Base-by-base conservation (phyloP, 148 eudicot species). In the Vaccinium darrowii region DNA sequence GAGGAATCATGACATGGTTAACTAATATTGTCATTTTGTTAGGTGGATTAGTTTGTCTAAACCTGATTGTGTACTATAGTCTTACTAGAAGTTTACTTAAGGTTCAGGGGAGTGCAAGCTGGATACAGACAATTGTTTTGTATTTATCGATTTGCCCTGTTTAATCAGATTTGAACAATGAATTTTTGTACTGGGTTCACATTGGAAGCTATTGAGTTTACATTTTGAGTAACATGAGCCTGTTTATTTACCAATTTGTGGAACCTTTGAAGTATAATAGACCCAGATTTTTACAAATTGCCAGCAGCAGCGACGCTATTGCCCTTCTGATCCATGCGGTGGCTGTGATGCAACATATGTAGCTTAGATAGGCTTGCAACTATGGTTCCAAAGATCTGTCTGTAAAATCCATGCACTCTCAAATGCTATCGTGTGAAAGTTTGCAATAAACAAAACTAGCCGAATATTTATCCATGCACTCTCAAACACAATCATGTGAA, bases 1-100 rank as follows among this genome's bases (percentile, higher is more conserved):
- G 89, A 88, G 60, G 92, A 90, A 80, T 83, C 81, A 50, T 84
- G 87, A 86, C 50, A 56, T 43, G 21, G 30, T 19, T 33, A 39
- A 12, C 65, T 39, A 5, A 11, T 19, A n/a, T 11, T 47, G 51
- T 65, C 65, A 47, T 62, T 19, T 14, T 33, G 1, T 56, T 54
- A 4, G 36, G 65, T 23, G 30, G 49, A 8, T 76, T 76, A n/a
- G 33, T 50, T 77, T 50, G 16, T 54, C 58, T 11, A 6, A 27
- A 54, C 11, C 5, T 53, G 12, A 15, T 53, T 54, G 4, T 52
- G 60, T 21, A 76, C 33, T 52, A 23, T 77, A 10, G 62, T 12
- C 60, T 78, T 52, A 51, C 39, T 14, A 13, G 36, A 12, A 52
- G 54, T 54, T 43, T 54, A 27, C 63, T 54, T 79, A 79, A 5